These are phyloP conservation scores for Cyclotella cryptica DNA, from an alignment of 108 stramenopile species.

Conservation along the genomic window DNA sequence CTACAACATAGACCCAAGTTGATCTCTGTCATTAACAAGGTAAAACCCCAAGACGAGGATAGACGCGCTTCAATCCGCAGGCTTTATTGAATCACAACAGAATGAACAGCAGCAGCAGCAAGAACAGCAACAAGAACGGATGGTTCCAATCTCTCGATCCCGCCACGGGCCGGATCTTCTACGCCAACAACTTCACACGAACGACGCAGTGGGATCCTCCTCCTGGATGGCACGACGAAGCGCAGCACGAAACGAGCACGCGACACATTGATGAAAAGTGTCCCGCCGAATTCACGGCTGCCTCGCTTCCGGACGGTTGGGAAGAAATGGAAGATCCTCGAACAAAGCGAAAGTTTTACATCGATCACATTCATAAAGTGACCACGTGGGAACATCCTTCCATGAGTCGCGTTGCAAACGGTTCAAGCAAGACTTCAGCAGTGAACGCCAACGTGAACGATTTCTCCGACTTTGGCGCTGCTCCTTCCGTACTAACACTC, in stretches of 20 bases:
- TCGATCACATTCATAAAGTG: constrained; percentile 83
- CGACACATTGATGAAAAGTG: not conserved
- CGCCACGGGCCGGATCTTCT: constrained; percentile 69
- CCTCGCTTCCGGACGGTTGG: constrained; percentile 80
- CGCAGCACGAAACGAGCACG: too few species aligned
- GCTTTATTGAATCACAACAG: too few species aligned
- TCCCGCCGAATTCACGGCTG: constrained; percentile 1
- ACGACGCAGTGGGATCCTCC: constrained; percentile 87
- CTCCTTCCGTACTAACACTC: not conserved
- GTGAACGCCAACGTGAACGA: not conserved
- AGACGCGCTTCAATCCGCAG: too few species aligned
- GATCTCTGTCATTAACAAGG: too few species aligned
- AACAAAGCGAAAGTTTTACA: constrained; percentile 84
- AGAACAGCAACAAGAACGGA: constrained; percentile 19
- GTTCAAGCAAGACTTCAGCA: too few species aligned
- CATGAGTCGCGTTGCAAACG: not conserved
- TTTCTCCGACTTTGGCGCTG: not conserved
- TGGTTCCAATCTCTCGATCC: constrained; percentile 82
- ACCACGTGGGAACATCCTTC: constrained; percentile 70
- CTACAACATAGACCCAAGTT: too few species aligned
- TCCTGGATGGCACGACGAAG: constrained; percentile 58
- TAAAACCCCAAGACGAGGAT: too few species aligned
- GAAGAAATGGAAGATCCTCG: constrained; percentile 80
- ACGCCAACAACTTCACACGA: constrained; percentile 76
- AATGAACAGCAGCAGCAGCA: not conserved